Conservation (phyloP, 768 basidiomycete species). For the Roridomyces roridus region DNA sequence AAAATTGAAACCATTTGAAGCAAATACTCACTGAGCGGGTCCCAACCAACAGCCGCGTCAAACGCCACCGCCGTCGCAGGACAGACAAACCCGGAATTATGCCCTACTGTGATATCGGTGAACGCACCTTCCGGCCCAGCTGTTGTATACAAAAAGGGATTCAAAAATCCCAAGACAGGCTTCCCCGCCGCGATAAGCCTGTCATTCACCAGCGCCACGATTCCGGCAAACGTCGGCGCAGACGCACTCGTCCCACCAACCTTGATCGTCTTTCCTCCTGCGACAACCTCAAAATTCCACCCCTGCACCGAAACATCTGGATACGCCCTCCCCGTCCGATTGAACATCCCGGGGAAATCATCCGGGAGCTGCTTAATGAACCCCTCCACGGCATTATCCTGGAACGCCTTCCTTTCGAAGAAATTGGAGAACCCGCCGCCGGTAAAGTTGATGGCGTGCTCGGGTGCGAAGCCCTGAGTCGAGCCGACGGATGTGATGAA, state of each 20-base stretch:
- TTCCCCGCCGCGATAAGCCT: slow-evolving; percentile 37
- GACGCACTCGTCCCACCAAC: slow-evolving; percentile 51
- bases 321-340: slow-evolving; percentile 20
- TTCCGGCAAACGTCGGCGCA: slow-evolving; percentile 47
- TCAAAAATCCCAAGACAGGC: slow-evolving; percentile 39
- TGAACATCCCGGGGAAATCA: slow-evolving; percentile 2
- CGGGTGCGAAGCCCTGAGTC: slow-evolving; percentile 8
- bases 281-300: neutral
- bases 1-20: neutral
- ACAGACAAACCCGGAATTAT: slow-evolving; percentile 2
- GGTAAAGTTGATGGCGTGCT: slow-evolving; percentile 14
- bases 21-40: slow-evolving; percentile 5
- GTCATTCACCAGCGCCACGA: slow-evolving; percentile 52
- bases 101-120: neutral
- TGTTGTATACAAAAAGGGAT: slow-evolving; percentile 1
- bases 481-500: slow-evolving; percentile 5
- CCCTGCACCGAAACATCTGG: slow-evolving; percentile 23
- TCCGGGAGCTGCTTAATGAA: slow-evolving; percentile 28
- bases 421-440: slow-evolving; percentile 48
- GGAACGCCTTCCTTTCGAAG: slow-evolving; percentile 40
- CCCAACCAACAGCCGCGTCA: slow-evolving; percentile 8
- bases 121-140: neutral
- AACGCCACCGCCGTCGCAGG: neutral
- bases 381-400: slow-evolving; percentile 30
- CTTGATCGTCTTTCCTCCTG: neutral